A percentile compares a stretch with the other conserved stretches of the same genome.
Evolutionary conservation across 2,329 filamentous ascomycete genomes (phyloP).

Genomic region (Zasmidium citrigriseum): DNA sequence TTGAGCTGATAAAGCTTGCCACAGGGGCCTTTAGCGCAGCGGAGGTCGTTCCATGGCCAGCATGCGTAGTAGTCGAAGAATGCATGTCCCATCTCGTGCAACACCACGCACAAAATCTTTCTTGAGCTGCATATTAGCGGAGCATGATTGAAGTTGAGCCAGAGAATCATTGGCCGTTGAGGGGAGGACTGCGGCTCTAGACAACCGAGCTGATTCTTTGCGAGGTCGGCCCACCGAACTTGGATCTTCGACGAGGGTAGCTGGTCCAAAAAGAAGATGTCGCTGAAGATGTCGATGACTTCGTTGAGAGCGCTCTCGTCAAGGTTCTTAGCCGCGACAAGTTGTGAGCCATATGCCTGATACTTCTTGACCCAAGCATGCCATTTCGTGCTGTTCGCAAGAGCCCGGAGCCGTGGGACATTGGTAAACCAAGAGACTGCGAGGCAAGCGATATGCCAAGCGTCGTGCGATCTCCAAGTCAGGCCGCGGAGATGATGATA

Average conservation of each 20-base stretch:
- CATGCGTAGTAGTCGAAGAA: conserved; percentile 12
- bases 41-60: conserved; percentile 12
- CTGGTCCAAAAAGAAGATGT: conserved; percentile 15
- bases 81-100: conserved; percentile 13
- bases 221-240: not conserved
- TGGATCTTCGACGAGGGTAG: conserved; percentile 10
- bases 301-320: not conserved
- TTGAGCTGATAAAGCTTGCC: conserved; percentile 7
- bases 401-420: not conserved
- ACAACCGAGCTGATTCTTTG: not conserved
- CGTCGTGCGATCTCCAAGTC: not conserved
- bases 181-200: not conserved
- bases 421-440: not conserved
- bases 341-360: not conserved
- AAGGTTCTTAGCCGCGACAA: no score
- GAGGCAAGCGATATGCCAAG: conserved; percentile 2
- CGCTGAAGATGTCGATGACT: conserved; percentile 12
- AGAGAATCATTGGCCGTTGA: not conserved
- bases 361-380: not conserved
- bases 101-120: not conserved
- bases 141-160: not conserved
- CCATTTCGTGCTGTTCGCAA: not conserved
- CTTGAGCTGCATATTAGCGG: not conserved
- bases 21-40: conserved; percentile 6
- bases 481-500: not conserved